A percentile compares a stretch with the other conserved stretches of the same genome.
These are phyloP conservation scores for Saturnispora gosingensis DNA, from an alignment of 805 yeast genomes.

Conservation along the genomic window DNA sequence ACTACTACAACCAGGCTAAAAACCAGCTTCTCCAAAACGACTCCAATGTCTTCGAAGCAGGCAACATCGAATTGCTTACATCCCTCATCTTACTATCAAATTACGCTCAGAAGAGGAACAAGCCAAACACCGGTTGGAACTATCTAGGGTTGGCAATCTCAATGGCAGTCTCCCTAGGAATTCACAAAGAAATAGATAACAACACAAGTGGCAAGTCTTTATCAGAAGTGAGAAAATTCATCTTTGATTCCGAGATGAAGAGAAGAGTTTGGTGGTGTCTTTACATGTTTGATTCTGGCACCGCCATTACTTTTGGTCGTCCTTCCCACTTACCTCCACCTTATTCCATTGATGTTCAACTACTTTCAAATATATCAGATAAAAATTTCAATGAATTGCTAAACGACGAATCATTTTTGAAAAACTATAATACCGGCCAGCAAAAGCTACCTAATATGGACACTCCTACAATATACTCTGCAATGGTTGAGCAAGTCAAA, in stretches of 20 bases:
- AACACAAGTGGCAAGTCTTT: constrained; percentile 6
- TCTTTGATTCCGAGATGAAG: constrained; percentile 43
- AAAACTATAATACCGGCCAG: constrained; percentile 7
- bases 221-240: constrained; percentile 24
- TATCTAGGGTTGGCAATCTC: constrained; percentile 54
- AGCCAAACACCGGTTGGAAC: constrained; percentile 63
- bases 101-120: constrained; percentile 55
- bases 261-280: constrained; percentile 64
- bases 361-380: constrained; percentile 45
- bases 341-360: constrained; percentile 38
- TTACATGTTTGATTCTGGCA: constrained; percentile 53
- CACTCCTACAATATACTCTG: constrained; percentile 50
- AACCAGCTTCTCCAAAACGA: constrained; percentile 28
- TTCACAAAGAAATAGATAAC: constrained; percentile 41
- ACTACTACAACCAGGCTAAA: constrained; percentile 48
- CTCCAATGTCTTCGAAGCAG: constrained; percentile 46
- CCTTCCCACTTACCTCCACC: constrained; percentile 45
- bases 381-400: constrained; percentile 25
- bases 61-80: constrained; percentile 45
- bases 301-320: constrained; percentile 56
- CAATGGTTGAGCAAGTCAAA: constrained; percentile 45
- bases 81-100: constrained; percentile 46
- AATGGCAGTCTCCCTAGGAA: constrained; percentile 59
- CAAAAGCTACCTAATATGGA: constrained; percentile 19
- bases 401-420: constrained; percentile 15